phyloP scores from a whole-genome alignment of 768 basidiomycete species.

The Kwoniella dejecticola region DNA sequence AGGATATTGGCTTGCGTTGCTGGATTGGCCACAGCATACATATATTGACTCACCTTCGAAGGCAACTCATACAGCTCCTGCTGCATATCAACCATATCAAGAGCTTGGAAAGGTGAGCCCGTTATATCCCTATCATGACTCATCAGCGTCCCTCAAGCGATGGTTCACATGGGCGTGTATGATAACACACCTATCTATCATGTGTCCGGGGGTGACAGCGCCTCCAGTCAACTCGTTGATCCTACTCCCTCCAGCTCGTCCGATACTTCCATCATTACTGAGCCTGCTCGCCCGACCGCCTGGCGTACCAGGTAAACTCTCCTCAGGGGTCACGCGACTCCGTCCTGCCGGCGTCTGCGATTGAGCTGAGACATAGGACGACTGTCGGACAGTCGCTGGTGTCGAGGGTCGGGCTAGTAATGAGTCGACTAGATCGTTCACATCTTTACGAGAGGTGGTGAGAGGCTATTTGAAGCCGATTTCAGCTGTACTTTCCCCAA shows the following conservation, averaged over 20 bases:
- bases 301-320: slow-evolving; percentile 37
- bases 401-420: slow-evolving; percentile 58
- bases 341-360: slow-evolving; percentile 41
- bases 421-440: slow-evolving; percentile 70
- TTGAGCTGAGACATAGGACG: slow-evolving; percentile 25
- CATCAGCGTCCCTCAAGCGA: slow-evolving; percentile 4
- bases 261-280: slow-evolving; percentile 31
- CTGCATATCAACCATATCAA: slow-evolving; percentile 82
- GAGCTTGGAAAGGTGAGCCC: slow-evolving; percentile 56
- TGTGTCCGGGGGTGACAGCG: slow-evolving; percentile 6
- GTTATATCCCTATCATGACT: slow-evolving; percentile 18
- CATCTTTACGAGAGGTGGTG: slow-evolving; percentile 61
- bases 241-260: slow-evolving; percentile 17
- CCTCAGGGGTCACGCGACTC: slow-evolving; percentile 17
- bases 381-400: slow-evolving; percentile 53
- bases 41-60: slow-evolving; percentile 64
- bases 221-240: slow-evolving; percentile 9
- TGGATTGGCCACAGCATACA: background rate
- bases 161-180: background rate
- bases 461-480: slow-evolving; percentile 54
- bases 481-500: background rate
- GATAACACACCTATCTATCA: slow-evolving; percentile 30
- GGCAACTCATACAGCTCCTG: slow-evolving; percentile 89
- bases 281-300: slow-evolving; percentile 31
- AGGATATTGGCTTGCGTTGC: too few species aligned